Evolutionary conservation across 148 eudicot genomes (phyloP).

Genomic region (Rhododendron williamsianum): DNA sequence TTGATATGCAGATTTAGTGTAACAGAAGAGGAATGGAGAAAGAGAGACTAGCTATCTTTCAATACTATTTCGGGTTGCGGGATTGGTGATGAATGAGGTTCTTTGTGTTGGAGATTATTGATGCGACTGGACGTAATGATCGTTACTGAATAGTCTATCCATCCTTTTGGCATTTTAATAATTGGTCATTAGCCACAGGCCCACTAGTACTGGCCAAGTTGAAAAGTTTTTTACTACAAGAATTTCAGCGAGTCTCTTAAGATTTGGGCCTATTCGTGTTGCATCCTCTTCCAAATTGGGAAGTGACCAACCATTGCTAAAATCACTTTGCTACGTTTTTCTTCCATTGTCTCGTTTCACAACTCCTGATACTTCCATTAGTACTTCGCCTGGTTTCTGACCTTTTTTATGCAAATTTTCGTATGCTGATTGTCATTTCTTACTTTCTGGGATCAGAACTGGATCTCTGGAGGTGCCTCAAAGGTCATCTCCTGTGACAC

Average conservation of each 20-base stretch:
- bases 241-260: background rate
- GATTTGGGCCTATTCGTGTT: background rate
- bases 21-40: background rate
- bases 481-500: slow-evolving; percentile 45
- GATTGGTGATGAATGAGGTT: background rate
- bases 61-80: background rate
- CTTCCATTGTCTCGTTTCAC: background rate
- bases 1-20: background rate
- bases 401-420: background rate
- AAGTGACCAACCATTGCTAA: background rate
- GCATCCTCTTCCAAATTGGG: background rate
- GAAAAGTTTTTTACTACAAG: background rate
- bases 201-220: background rate
- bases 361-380: background rate
- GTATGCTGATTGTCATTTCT: background rate
- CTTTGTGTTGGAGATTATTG: background rate
- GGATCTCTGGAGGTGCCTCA: slow-evolving; percentile 51
- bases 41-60: background rate
- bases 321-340: background rate
- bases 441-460: slow-evolving; percentile 31
- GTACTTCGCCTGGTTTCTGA: background rate
- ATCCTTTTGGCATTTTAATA: background rate
- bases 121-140: background rate
- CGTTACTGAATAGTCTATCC: background rate
- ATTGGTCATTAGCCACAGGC: background rate